Conservation (phyloP, 2,329 filamentous ascomycete species). For the Talaromyces sp. region DNA sequence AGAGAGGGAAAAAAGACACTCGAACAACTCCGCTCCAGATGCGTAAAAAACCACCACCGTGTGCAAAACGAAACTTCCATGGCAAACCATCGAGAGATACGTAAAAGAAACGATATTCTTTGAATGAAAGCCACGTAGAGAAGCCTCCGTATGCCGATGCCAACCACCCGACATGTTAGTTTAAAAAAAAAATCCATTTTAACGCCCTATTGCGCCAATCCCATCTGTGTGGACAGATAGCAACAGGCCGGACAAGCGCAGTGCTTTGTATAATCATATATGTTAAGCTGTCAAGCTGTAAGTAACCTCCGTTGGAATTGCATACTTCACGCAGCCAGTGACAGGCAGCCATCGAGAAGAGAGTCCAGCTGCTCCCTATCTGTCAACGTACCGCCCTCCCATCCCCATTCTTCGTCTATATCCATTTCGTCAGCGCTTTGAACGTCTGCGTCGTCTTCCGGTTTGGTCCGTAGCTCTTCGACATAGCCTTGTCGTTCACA, state of each 20-base stretch:
- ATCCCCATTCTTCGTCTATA: constrained; percentile 33
- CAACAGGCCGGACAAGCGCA: neutral
- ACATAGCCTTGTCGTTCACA: constrained; percentile 31
- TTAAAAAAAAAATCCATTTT: neutral
- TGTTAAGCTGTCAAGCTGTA: neutral
- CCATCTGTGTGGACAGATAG: neutral
- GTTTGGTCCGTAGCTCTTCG: constrained; percentile 13
- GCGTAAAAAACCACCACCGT: constrained; percentile 18
- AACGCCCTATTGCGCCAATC: neutral
- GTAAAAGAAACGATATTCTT: neutral
- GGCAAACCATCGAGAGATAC: neutral
- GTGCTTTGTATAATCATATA: neutral
- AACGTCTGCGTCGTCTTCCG: constrained; percentile 14
- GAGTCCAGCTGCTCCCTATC: constrained; percentile 34
- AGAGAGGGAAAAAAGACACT: constrained; percentile 4
- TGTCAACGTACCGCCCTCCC: constrained; percentile 32
- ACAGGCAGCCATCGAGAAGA: constrained; percentile 38
- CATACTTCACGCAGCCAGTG: constrained; percentile 32
- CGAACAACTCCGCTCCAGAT: constrained; percentile 22
- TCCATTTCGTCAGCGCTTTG: constrained; percentile 33
- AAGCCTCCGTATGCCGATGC: neutral
- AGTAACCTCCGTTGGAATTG: constrained; percentile 2
- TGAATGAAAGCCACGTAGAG: neutral
- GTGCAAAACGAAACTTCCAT: constrained; percentile 4
- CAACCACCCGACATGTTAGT: neutral